Percentiles rank a stretch among this genome's conserved stretches.
phyloP scores from a whole-genome alignment of 257 asterid species.

The Mitragyna speciosa region DNA sequence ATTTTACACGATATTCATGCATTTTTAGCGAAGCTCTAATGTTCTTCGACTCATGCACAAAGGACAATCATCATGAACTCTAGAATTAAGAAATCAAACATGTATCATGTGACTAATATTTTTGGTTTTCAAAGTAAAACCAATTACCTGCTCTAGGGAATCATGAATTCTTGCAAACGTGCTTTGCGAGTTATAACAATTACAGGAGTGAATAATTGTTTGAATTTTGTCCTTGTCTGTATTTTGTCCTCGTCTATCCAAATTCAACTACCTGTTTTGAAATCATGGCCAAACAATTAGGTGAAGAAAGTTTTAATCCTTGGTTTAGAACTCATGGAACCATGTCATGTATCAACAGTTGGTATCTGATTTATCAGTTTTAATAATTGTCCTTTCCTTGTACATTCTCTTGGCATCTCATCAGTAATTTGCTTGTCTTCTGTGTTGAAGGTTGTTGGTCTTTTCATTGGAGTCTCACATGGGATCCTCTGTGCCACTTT shows the following conservation, averaged over 20 bases:
- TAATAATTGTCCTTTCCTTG: background rate
- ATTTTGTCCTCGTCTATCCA: background rate
- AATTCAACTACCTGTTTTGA: background rate
- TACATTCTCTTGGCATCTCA: background rate
- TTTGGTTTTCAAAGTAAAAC: background rate
- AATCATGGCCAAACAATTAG: background rate
- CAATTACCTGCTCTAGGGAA: background rate
- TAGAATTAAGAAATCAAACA: background rate
- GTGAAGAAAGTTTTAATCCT: background rate
- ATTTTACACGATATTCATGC: background rate
- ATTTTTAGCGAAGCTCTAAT: background rate
- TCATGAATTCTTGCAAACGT: too few relatives aligned
- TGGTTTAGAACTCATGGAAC: too few relatives aligned
- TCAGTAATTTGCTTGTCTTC: background rate
- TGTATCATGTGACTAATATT: background rate
- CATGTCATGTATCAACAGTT: background rate
- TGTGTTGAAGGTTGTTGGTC: background rate
- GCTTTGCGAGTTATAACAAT: too few relatives aligned
- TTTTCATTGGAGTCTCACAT: background rate
- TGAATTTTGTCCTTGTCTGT: too few relatives aligned
- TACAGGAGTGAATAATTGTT: background rate
- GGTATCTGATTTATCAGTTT: background rate
- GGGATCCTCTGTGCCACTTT: too few relatives aligned
- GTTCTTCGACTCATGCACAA: background rate
- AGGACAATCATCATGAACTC: background rate